phyloP scores from a whole-genome alignment of 495 filamentous ascomycete genomes.

The Podospora tetraspora region DNA sequence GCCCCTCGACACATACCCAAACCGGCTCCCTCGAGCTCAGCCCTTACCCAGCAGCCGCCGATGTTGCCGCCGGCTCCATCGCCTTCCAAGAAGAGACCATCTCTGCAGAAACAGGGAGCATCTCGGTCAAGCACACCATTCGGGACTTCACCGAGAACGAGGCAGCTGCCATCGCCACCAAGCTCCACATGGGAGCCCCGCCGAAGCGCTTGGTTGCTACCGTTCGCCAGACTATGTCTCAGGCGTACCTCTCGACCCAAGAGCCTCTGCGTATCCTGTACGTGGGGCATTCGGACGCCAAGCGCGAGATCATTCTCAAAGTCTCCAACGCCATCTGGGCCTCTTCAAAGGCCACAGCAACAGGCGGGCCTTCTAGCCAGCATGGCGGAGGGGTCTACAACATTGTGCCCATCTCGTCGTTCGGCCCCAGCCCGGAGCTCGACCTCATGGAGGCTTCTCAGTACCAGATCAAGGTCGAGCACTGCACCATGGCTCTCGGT shows the following conservation, averaged over 20 bases:
- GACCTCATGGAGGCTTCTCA: conserved; percentile 64
- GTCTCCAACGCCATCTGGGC: conserved; percentile 58
- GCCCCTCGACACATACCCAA: conserved; percentile 38
- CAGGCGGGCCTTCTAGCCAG: conserved; percentile 19
- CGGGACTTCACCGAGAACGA: conserved; percentile 51
- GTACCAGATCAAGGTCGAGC: conserved; percentile 68
- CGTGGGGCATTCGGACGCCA: conserved; percentile 55
- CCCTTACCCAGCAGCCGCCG: conserved; percentile 16
- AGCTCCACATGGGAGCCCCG: conserved; percentile 29
- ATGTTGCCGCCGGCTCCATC: conserved; percentile 40
- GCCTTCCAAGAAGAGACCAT: conserved; percentile 50
- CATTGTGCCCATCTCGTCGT: conserved; percentile 67
- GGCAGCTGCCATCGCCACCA: conserved; percentile 43
- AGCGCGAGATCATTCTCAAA: conserved; percentile 69
- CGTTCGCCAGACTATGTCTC: conserved; percentile 68
- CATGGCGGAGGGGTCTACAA: conserved; percentile 49
- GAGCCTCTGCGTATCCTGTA: conserved; percentile 68
- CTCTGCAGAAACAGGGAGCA: conserved; percentile 45
- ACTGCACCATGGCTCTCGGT: conserved; percentile 55
- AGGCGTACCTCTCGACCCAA: conserved; percentile 53
- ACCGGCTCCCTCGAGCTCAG: conserved; percentile 35
- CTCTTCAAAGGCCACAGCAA: conserved; percentile 26
- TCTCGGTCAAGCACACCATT: conserved; percentile 61
- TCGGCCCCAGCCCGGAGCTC: conserved; percentile 64
- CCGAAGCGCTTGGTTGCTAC: conserved; percentile 49